Evolutionary conservation across 2,329 filamentous ascomycete genomes (phyloP), one percentile per base, ranked within the genome.

Genomic region (Arthrobotrys iridis): DNA sequence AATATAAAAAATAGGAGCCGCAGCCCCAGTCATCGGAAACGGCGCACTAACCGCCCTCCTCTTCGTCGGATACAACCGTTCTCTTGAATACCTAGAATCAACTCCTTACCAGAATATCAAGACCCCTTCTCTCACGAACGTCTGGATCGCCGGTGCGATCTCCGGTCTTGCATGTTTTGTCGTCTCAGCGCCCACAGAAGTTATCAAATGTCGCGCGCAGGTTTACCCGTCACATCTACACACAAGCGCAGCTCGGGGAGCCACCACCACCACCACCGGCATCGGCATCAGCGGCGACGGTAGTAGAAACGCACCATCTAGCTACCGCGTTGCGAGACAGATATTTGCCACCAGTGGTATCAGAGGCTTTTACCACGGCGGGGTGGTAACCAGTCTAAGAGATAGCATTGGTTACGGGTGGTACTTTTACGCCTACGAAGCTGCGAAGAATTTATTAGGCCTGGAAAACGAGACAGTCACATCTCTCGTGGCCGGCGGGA

Each of bases 341-440:
- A 87, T 92, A 24, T 84, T 89, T 79, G 84, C 82, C 35, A 83
- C 81, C 0, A 88, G 90, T 2, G 85, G 90, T 0, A 66, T 92
- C 2, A 85, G 86, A 40, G 93, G 93, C 0, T 82, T 97, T 20
- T 97, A 96, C 81, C 87, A 89, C 76, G 94, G 93, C 18, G 94
- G 94, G 18, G 85, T 84, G 0, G 88, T 97, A 13, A 98, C 94
- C 0, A 92, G 90, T 62, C 81, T 94, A 41, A 86, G 94, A 57
- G 94, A 98, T 82, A 90, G 90, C 70, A 87, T 97, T 65, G 94
- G 94, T n/a, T 98, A 97, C 83, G 94, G 93, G 0, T 97, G 97
- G 82, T 98, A 97, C 81, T 98, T 98, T 82, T 96, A 91, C 91
- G 90, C 91, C 0, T 98, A 97, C 80, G 91, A 96, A 82, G 84